A percentile compares a stretch with the other conserved stretches of the same genome.
phyloP scores from a whole-genome alignment of 1,284 basidiomycete genomes.

The Hymenochaete sp. region DNA sequence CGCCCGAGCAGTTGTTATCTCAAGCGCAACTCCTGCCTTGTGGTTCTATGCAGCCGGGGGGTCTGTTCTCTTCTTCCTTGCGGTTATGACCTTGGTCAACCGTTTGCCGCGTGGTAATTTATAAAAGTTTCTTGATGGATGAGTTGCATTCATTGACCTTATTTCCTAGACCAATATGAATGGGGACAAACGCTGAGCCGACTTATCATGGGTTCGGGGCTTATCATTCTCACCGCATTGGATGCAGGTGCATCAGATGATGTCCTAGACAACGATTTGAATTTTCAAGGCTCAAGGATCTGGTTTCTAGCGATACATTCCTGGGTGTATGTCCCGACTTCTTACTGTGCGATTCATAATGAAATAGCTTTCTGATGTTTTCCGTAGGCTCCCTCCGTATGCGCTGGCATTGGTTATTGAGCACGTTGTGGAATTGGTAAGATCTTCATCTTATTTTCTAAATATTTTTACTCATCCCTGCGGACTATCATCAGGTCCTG shows the following conservation, averaged over 20 bases:
- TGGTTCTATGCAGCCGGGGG: constrained; percentile 17
- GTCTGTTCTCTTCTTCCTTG: constrained; percentile 5
- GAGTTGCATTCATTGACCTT: background rate
- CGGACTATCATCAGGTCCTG: background rate
- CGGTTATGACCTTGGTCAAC: constrained; percentile 12
- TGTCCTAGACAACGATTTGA: constrained; percentile 7
- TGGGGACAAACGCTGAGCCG: constrained; percentile 17
- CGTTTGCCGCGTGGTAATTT: constrained; percentile 4
- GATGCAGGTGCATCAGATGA: constrained; percentile 9
- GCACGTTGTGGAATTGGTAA: constrained; percentile 13
- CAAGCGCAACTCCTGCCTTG: constrained; percentile 14
- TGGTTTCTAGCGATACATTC: constrained; percentile 15
- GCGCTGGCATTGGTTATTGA: constrained; percentile 7
- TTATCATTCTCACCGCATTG: constrained; percentile 12
- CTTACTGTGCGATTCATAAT: background rate
- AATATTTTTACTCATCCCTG: background rate
- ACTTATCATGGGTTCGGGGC: constrained; percentile 5
- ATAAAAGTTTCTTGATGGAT: background rate
- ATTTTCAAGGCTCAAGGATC: constrained; percentile 12
- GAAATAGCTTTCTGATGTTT: background rate
- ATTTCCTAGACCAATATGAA: constrained; percentile 12
- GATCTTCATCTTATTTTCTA: background rate
- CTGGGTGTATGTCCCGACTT: constrained; percentile 10
- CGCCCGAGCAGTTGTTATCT: constrained; percentile 7
- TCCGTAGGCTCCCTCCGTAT: constrained; percentile 13